Evolutionary conservation across 345 rosid species (phyloP).

Genomic region (Populus deltoides): DNA sequence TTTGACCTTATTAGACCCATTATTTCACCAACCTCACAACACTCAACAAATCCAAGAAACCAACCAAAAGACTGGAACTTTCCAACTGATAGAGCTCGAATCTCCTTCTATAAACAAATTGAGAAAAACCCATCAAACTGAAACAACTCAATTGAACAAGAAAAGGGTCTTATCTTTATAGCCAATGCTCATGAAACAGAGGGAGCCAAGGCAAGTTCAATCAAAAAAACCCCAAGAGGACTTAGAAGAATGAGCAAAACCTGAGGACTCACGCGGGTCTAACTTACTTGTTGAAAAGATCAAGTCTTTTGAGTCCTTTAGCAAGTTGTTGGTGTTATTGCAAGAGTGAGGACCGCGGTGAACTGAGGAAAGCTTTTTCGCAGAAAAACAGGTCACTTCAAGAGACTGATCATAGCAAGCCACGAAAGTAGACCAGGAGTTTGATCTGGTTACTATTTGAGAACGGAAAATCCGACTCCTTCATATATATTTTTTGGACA

Average conservation of each 20-base stretch:
- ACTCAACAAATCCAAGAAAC: slow-evolving; percentile 10
- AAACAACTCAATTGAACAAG: slow-evolving; percentile 2
- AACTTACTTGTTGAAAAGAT: not conserved
- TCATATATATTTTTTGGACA: too few species aligned
- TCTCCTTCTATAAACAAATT: not conserved
- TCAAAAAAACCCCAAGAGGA: too few species aligned
- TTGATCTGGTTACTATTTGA: not conserved
- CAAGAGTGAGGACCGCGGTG: not conserved
- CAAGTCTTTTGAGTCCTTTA: not conserved
- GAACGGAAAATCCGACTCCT: too few species aligned
- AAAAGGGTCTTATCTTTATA: not conserved
- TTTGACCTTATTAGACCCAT: not conserved
- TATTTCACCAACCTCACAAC: not conserved
- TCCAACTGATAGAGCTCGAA: not conserved
- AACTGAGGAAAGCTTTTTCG: not conserved
- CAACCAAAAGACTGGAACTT: not conserved
- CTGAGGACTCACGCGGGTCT: slow-evolving; percentile 16
- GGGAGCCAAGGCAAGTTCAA: too few species aligned
- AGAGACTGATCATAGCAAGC: not conserved
- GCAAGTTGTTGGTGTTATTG: not conserved
- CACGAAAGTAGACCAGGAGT: not conserved
- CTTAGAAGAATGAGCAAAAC: not conserved
- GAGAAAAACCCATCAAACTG: slow-evolving; percentile 26
- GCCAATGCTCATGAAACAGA: not conserved
- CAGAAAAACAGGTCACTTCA: not conserved